Base-by-base conservation (phyloP, 2,329 filamentous ascomycete species). In the Diaporthe aspalathi region DNA sequence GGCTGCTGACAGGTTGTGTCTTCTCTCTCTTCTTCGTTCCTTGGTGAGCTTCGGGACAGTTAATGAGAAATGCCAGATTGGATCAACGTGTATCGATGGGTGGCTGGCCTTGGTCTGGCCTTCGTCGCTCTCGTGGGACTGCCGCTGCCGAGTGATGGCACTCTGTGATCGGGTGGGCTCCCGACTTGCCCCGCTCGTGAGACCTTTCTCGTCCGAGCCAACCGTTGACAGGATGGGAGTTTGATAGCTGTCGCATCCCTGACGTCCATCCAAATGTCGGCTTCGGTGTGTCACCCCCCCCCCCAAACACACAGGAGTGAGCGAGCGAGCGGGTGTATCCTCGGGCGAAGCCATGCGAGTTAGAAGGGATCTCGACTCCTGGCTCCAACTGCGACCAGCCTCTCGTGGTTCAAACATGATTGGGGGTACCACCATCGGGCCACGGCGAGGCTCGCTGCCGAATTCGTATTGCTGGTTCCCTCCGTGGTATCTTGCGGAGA, bases 51-150 rank as follows among this genome's bases (percentile, higher is more conserved):
- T 45, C 29, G 29, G 60, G 45, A 20, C 45, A 50, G 12, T 5
- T 65, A 65, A 65, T 65, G 60, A 65, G 60, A 65, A 49, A 65
- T 49, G 60, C 49, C 60, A 65, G 22, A 65, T 24, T 24, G 43
- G 14, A 49, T 1, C 27, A 14, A 50, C 29, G 29, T n/a, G 32
- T 16, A 22, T 35, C 11, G 22, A 38, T 14, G 5, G 20, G n/a
- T 65, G 45, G 38, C 45, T 24, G 43, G 27, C 29, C n/a, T 49
- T 22, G 27, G n/a, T 11, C 27, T 16, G 27, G 20, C 57, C 35
- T 5, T 17, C 3, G 43, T 35, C 45, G 45, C 20, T 24, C n/a
- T 24, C 7, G 60, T 20, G 35, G 35, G 29, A 65, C n/a, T 22
- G 60, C 60, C 20, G 29, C 60, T 63, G 20, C 27, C 29, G 29